Percentiles rank a stretch among this genome's conserved stretches.
Conservation (phyloP, 1,139 yeast species). For the Komagataea norvegica region DNA sequence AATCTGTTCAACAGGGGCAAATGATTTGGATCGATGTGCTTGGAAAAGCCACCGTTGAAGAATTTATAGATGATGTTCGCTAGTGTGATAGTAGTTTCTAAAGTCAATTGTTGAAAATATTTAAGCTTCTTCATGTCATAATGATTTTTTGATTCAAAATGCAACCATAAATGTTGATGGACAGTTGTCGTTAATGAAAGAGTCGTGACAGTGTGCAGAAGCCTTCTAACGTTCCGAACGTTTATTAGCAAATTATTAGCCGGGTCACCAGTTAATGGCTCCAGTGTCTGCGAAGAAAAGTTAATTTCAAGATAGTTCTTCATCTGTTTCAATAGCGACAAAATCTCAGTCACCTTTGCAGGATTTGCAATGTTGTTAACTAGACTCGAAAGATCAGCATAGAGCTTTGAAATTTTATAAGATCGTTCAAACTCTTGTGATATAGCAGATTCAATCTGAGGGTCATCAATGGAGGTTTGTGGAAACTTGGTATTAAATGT, state of each 20-base stretch:
- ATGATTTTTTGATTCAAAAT: constrained; percentile 18
- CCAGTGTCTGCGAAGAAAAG: constrained; percentile 14
- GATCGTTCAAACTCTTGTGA: constrained; percentile 16
- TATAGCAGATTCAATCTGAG: constrained; percentile 17
- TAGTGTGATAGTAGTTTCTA: constrained; percentile 11
- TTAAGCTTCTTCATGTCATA: constrained; percentile 14
- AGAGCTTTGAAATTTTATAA: constrained; percentile 15
- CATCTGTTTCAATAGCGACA: constrained; percentile 15
- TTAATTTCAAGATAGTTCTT: constrained; percentile 16
- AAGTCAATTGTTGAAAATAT: constrained; percentile 8
- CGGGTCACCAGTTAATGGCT: constrained; percentile 3
- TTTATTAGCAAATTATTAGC: constrained; percentile 7
- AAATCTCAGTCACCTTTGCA: constrained; percentile 18
- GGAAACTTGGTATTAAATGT: constrained; percentile 18
- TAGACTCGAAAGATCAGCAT: constrained; percentile 15
- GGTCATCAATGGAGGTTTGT: too few relatives aligned
- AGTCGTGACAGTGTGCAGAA: constrained; percentile 18
- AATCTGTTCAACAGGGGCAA: constrained; percentile 16
- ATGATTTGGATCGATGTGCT: constrained; percentile 16
- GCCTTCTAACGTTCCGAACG: constrained; percentile 13
- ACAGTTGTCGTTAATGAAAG: constrained; percentile 17
- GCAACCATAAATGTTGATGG: constrained; percentile 18
- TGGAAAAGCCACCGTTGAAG: constrained; percentile 14
- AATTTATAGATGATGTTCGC: constrained; percentile 16
- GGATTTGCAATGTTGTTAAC: constrained; percentile 17